Evolutionary conservation across 2,329 filamentous ascomycete species (phyloP).

Genomic region (Juglanconis sp.): DNA sequence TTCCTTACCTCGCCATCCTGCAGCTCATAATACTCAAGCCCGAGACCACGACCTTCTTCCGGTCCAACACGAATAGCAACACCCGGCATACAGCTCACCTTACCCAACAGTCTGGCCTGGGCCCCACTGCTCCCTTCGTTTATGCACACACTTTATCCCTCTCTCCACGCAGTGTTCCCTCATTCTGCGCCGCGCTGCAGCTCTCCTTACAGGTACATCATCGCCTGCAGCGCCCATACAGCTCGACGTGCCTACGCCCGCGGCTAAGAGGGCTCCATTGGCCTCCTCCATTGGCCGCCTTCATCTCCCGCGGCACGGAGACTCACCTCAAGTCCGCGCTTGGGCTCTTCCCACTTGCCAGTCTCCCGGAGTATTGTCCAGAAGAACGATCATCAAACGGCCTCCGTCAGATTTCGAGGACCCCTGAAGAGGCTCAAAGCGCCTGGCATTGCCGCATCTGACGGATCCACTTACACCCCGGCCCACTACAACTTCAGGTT

Average conservation of each 20-base stretch:
- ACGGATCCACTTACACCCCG: conserved; percentile 15
- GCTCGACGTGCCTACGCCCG: conserved; percentile 13
- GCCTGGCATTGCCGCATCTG: not conserved
- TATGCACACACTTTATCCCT: conserved; percentile 26
- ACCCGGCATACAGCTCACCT: not conserved
- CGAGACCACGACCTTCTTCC: not conserved
- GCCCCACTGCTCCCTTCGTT: conserved; percentile 28
- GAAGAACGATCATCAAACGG: conserved; percentile 4
- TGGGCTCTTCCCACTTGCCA: not conserved
- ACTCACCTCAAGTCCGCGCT: not conserved
- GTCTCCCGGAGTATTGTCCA: not conserved
- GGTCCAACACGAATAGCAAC: not conserved
- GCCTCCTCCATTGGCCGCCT: conserved; percentile 14
- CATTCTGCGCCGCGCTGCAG: conserved; percentile 24
- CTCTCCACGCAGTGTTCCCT: conserved; percentile 20
- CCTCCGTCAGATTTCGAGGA: not conserved
- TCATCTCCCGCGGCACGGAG: conserved; percentile 9
- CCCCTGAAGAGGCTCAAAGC: conserved; percentile 11
- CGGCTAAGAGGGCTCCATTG: conserved; percentile 17
- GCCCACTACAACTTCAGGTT: conserved; percentile 12
- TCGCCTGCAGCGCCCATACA: conserved; percentile 10
- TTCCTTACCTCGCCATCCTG: not conserved
- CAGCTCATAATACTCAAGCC: not conserved
- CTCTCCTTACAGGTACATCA: conserved; percentile 30
- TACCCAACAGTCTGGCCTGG: conserved; percentile 14